phyloP scores from a whole-genome alignment of 139 green algal genomes.

The Closterium sp. region DNA sequence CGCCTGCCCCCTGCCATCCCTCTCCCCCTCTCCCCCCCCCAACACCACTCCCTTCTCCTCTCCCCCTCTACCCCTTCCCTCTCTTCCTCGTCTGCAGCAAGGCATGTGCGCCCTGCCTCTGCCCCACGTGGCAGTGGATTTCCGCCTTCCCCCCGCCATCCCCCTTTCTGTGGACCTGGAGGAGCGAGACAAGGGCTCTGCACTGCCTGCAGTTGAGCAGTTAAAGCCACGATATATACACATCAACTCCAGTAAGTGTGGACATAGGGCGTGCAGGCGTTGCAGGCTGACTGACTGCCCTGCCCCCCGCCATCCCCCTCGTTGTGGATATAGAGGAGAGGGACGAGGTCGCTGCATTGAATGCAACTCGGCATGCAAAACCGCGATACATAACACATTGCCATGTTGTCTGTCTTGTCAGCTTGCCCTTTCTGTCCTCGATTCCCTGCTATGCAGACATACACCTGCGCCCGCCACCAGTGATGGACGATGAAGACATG shows the following conservation, averaged over 20 bases:
- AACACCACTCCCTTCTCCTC: no score
- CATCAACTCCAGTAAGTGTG: not conserved
- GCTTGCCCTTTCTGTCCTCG: no score
- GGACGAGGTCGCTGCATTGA: not conserved
- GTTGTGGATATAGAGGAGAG: not conserved
- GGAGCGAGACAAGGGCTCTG: not conserved
- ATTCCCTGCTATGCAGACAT: not conserved
- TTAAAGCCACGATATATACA: not conserved
- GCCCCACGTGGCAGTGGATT: not conserved
- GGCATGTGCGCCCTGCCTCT: not conserved
- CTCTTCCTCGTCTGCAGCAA: not conserved
- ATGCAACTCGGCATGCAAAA: not conserved
- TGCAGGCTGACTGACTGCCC: no score
- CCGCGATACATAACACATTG: not conserved
- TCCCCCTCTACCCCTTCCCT: not conserved
- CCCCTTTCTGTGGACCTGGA: not conserved
- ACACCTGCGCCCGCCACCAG: not conserved
- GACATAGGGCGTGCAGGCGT: no score
- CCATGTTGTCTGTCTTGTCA: no score
- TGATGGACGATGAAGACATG: not conserved
- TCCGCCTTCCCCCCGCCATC: not conserved
- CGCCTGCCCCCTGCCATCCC: no score
- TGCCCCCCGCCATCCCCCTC: not conserved
- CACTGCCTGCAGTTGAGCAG: not conserved
- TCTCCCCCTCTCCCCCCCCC: no score